Evolutionary conservation across 2,329 filamentous ascomycete species (phyloP).

Genomic region (Talaromyces marneffei): DNA sequence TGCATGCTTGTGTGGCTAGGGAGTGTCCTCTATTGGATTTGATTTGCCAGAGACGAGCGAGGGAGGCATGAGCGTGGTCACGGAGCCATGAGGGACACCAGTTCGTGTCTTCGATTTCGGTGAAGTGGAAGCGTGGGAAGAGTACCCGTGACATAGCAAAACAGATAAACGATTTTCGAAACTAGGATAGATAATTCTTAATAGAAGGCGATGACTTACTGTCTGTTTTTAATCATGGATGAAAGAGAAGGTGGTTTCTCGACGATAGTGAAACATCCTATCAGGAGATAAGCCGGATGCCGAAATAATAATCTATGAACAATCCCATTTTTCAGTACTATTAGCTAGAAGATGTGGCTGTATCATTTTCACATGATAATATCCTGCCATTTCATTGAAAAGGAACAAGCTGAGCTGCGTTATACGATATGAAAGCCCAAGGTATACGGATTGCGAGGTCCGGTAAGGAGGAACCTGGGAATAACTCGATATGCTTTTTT

Average conservation of each 20-base stretch:
- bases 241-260: too few species aligned
- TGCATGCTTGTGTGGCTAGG: background rate
- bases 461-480: background rate
- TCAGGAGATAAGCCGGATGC: background rate
- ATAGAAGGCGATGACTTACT: too few species aligned
- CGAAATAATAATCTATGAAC: too few species aligned
- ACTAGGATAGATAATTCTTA: too few species aligned
- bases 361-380: background rate
- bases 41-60: constrained; percentile 23
- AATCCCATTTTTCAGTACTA: background rate
- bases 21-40: background rate
- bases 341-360: background rate
- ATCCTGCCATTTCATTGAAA: too few species aligned
- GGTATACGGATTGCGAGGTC: background rate
- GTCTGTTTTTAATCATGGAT: too few species aligned
- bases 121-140: constrained; percentile 46
- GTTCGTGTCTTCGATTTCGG: constrained; percentile 62
- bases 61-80: constrained; percentile 36
- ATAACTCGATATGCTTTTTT: background rate
- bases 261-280: too few species aligned
- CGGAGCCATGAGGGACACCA: constrained; percentile 63
- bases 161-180: too few species aligned
- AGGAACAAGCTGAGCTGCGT: background rate
- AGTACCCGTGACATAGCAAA: background rate
- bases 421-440: background rate